Base-by-base conservation (phyloP, 345 rosid genomes). In the Raphanus raphanistrum region DNA sequence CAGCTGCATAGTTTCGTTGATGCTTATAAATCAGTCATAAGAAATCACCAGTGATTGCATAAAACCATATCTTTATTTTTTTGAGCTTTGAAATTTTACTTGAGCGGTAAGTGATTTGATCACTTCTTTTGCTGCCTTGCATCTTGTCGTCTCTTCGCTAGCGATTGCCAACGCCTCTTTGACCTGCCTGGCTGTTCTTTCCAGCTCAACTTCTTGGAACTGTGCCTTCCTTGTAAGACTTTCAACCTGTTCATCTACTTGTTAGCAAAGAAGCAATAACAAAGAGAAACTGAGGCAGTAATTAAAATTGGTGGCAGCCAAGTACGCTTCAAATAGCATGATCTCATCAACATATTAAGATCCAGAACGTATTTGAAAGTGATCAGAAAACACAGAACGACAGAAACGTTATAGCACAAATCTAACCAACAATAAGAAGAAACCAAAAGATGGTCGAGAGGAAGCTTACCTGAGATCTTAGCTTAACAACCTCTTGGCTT, bases 81-180 rank as follows among this genome's bases (percentile, higher is more conserved):
- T 6, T 6, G 6, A 16, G 25, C 2, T 48, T 48, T 48, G 58
- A 52, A 52, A 15, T n/a, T 11, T 43, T 52, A 52, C 58, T 2
- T 52, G 98, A 76, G 92, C 93, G 64, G 99, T 96, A 60, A 96
- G 92, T 1, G 99, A 91, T 87, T 90, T 96, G 87, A 96, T 96
- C 78, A 96, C 99, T 89, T 96, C 99, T 76, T 96, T 96, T 75
- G 99, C 98, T 63, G 97, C 98, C 82, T 91, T 91, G 89, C 98
- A 96, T 86, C 90, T 93, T 55, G 89, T 86, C 27, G 97, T 84
- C 85, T 96, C 99, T 76, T 93, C 99, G 65, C 82, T 96, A 45
- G 99, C 95, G 32, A 96, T 83, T 78, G 91, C 86, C 73, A 89
- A 82, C 35, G 97, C 97, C 84, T 96, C 99, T 78, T 89, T 90